These are phyloP conservation scores for Populus hybrid DNA, from an alignment of 441 rosid species.

Conservation along the genomic window DNA sequence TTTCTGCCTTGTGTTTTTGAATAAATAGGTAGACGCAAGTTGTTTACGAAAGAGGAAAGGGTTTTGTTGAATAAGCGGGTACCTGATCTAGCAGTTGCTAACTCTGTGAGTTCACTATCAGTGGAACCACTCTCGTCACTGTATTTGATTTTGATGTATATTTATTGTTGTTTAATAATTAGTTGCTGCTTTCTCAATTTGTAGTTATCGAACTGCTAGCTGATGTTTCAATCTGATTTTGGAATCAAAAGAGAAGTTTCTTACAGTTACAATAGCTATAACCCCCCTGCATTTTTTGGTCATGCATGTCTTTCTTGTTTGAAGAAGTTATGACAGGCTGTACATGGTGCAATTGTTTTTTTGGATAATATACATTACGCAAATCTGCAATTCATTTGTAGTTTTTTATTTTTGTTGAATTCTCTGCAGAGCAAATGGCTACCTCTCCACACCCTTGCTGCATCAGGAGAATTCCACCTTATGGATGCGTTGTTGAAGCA, in stretches of 20 bases:
- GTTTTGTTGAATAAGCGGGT: constrained; percentile 59
- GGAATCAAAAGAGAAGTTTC: background rate
- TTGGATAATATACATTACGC: background rate
- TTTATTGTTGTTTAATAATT: background rate
- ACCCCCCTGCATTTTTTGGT: background rate
- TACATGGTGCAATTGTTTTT: background rate
- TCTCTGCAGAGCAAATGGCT: constrained; percentile 74
- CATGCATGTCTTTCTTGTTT: background rate
- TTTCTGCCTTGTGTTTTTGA: constrained; percentile 8
- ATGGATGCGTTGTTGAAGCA: constrained; percentile 70
- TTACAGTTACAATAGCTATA: background rate
- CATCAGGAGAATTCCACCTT: constrained; percentile 82
- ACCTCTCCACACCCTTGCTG: constrained; percentile 84
- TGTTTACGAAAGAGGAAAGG: constrained; percentile 80
- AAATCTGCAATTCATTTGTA: background rate
- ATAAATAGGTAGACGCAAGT: constrained; percentile 49
- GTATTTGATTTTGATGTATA: background rate
- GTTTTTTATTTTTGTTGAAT: constrained; percentile 12
- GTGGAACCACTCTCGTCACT: background rate
- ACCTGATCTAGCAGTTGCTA: constrained; percentile 63
- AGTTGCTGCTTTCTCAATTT: background rate
- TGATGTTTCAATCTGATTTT: background rate
- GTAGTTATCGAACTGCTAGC: background rate
- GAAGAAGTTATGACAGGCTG: background rate
- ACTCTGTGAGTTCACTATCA: constrained; percentile 59